phyloP scores from a whole-genome alignment of 495 filamentous ascomycete genomes.

The Amniculicola lignicola region DNA sequence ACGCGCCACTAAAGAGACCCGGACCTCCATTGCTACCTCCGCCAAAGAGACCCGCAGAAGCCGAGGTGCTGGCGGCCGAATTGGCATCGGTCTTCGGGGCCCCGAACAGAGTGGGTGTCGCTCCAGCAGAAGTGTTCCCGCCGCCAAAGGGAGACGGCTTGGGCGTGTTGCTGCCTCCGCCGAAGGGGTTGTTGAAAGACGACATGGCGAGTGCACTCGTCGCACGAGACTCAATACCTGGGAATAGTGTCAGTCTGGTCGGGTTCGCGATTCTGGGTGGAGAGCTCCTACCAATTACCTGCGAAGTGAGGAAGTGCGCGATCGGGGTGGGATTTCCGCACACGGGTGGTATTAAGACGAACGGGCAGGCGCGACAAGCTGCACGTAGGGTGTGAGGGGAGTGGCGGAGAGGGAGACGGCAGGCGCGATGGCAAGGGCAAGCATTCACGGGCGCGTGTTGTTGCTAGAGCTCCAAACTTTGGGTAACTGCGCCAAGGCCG shows the following conservation, averaged over 20 bases:
- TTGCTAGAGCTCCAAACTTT: neutral
- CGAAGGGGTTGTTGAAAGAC: conserved; percentile 17
- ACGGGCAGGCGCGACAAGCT: no score
- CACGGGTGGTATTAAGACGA: no score
- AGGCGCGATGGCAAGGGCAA: no score
- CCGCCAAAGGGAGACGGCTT: conserved; percentile 22
- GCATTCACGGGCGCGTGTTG: neutral
- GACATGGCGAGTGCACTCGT: conserved; percentile 1
- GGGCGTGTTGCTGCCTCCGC: conserved; percentile 6
- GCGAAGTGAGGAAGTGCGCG: no score
- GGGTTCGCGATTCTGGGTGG: no score
- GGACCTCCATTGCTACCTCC: neutral
- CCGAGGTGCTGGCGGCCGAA: conserved; percentile 9
- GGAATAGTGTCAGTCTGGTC: no score
- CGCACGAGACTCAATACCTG: no score
- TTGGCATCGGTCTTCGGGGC: conserved; percentile 13
- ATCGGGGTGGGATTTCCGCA: no score
- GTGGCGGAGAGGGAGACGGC: no score
- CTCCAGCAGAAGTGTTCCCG: neutral
- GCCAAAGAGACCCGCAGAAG: conserved; percentile 1
- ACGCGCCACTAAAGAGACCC: conserved; percentile 5
- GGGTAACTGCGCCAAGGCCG: neutral
- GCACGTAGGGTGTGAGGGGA: no score
- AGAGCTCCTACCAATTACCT: no score
- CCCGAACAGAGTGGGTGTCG: conserved; percentile 19